Evolutionary conservation across 257 asterid genomes (phyloP).

Genomic region (Anisodus tanguticus): DNA sequence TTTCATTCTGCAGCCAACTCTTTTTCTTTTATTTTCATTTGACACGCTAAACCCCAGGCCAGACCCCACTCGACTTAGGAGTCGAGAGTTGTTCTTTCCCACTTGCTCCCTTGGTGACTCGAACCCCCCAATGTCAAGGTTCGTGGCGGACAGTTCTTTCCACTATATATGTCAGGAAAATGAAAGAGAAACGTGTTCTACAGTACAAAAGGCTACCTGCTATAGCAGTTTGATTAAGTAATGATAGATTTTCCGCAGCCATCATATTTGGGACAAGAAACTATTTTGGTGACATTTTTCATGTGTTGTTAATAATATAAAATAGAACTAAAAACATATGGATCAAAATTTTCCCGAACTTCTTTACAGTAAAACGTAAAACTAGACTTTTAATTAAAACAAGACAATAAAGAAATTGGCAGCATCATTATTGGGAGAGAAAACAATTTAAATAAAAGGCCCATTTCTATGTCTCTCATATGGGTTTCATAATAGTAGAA

Average conservation of each 20-base stretch:
- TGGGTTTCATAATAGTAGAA: neutral
- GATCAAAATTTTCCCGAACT: neutral
- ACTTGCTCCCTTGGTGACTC: neutral
- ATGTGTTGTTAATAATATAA: neutral
- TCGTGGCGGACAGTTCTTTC: neutral
- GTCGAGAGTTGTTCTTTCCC: neutral
- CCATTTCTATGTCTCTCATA: neutral
- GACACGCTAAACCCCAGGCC: neutral
- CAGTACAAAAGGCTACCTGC: conserved; percentile 5
- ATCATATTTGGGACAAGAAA: neutral
- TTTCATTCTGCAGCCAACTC: conserved; percentile 7
- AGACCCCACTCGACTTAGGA: neutral
- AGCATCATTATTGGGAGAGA: neutral
- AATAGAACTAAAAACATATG: neutral
- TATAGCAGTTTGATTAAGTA: neutral
- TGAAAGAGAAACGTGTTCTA: neutral
- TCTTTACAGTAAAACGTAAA: neutral
- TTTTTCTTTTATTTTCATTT: neutral
- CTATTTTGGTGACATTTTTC: neutral
- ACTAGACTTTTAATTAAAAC: neutral
- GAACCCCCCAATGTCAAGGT: neutral
- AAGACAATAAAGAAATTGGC: conserved; percentile 1
- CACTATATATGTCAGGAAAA: neutral
- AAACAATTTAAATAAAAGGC: neutral
- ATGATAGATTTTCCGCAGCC: neutral